Evolutionary conservation across 345 rosid species (phyloP).

Genomic region (Dovyalis caffra): DNA sequence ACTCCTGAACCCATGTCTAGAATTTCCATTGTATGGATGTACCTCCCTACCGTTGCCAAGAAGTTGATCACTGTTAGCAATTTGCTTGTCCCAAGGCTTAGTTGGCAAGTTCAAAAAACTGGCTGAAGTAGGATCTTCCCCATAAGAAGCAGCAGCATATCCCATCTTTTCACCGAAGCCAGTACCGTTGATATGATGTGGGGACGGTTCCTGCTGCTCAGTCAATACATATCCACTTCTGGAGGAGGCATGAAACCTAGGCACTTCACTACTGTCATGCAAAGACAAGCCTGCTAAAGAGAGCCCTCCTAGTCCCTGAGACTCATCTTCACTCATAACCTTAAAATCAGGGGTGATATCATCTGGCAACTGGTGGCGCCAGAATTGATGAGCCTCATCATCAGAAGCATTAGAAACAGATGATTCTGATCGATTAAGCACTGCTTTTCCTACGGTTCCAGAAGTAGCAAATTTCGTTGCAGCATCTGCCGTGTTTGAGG

Average conservation of each 20-base stretch:
- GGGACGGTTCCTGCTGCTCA: constrained; percentile 51
- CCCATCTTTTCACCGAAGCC: constrained; percentile 57
- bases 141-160: constrained; percentile 54
- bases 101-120: constrained; percentile 45
- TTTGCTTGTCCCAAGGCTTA: constrained; percentile 82
- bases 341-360: constrained; percentile 94
- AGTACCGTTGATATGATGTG: constrained; percentile 52
- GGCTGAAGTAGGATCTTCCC: constrained; percentile 53
- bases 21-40: constrained; percentile 48
- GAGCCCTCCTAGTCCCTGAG: constrained; percentile 57
- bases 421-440: constrained; percentile 68
- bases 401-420: constrained; percentile 77
- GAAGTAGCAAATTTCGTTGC: constrained; percentile 48
- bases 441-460: constrained; percentile 58
- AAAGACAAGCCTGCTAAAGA: constrained; percentile 77
- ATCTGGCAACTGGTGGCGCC: constrained; percentile 95
- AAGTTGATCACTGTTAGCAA: constrained; percentile 53
- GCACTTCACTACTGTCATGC: constrained; percentile 49
- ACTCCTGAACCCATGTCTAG: constrained; percentile 48
- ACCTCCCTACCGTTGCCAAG: constrained; percentile 55
- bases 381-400: constrained; percentile 87
- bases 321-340: constrained; percentile 70
- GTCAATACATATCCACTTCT: constrained; percentile 49
- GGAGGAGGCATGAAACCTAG: constrained; percentile 51
- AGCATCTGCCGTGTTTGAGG: constrained; percentile 40